These are phyloP conservation scores for Didymella glomerata DNA, from an alignment of 2,329 filamentous ascomycete species.

Conservation along the genomic window DNA sequence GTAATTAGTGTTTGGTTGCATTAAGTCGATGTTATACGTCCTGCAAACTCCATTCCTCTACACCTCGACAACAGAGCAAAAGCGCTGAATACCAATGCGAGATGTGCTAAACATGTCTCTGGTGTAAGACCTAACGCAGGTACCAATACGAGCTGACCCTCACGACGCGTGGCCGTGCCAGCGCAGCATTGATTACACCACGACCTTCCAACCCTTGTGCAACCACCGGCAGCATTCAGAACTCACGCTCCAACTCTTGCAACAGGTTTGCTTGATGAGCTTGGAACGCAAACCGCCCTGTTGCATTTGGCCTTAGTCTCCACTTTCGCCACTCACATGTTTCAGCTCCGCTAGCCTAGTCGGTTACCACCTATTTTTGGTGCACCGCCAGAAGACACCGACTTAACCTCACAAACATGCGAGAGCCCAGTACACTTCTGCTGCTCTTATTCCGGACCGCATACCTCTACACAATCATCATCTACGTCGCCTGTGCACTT, in stretches of 20 bases:
- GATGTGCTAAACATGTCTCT: conserved; percentile 2
- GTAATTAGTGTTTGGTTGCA: background rate
- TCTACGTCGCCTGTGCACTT: conserved; percentile 11
- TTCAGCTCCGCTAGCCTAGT: background rate
- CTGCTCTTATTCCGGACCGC: conserved; percentile 15
- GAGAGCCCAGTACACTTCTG: conserved; percentile 6
- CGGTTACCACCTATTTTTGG: conserved; percentile 3
- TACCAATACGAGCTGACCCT: conserved; percentile 16
- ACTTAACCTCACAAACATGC: background rate
- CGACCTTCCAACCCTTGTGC: too few relatives aligned
- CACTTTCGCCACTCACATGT: conserved; percentile 4
- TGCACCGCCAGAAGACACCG: background rate
- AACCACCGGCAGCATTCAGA: background rate
- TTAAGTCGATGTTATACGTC: background rate
- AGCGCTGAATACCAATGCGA: background rate
- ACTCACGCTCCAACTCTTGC: background rate
- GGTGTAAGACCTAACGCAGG: conserved; percentile 18
- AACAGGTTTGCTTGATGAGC: background rate
- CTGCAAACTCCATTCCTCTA: background rate
- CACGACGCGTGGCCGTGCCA: conserved; percentile 15
- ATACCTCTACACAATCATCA: conserved; percentile 14
- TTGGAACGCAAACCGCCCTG: background rate
- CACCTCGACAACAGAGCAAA: background rate
- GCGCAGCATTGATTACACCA: background rate
- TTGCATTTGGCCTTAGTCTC: background rate